These are phyloP conservation scores for Isatis lusitanica DNA, from an alignment of 441 rosid species.

Conservation along the genomic window DNA sequence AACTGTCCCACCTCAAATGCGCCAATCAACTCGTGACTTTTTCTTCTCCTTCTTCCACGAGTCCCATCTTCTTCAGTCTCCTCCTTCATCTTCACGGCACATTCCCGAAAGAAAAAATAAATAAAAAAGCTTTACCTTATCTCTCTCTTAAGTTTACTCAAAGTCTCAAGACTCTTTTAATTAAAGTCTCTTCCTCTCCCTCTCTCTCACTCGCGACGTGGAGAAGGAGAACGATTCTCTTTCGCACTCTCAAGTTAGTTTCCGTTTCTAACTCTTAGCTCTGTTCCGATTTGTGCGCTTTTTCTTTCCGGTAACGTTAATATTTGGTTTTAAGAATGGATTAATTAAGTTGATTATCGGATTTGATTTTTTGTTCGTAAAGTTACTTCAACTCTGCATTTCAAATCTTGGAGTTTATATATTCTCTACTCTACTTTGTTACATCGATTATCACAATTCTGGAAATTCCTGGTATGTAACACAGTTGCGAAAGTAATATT, in stretches of 20 bases:
- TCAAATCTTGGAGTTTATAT: not conserved
- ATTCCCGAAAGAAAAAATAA: not conserved
- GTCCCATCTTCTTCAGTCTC: slow-evolving; percentile 21
- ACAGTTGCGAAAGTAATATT: not conserved
- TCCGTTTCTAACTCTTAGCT: slow-evolving; percentile 3
- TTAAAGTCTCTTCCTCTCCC: not conserved
- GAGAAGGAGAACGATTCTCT: slow-evolving; percentile 5
- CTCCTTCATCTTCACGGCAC: slow-evolving; percentile 34
- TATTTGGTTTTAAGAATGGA: not conserved
- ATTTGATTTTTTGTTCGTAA: not conserved
- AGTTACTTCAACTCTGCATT: not conserved
- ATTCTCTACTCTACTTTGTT: not conserved
- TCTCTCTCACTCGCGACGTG: not conserved
- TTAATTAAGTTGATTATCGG: not conserved
- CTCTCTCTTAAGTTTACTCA: slow-evolving; percentile 33
- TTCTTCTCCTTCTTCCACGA: slow-evolving; percentile 1
- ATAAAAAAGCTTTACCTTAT: slow-evolving; percentile 11
- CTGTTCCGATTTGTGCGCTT: slow-evolving; percentile 1
- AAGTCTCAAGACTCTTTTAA: not conserved
- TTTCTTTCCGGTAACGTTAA: not conserved
- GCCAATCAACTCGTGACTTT: slow-evolving; percentile 22
- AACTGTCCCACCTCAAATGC: slow-evolving; percentile 15
- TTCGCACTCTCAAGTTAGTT: slow-evolving; percentile 6
- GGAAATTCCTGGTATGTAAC: not conserved
- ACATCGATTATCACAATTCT: not conserved